Base-by-base conservation (phyloP, 1,139 yeast species). In the Candida glucosophila region DNA sequence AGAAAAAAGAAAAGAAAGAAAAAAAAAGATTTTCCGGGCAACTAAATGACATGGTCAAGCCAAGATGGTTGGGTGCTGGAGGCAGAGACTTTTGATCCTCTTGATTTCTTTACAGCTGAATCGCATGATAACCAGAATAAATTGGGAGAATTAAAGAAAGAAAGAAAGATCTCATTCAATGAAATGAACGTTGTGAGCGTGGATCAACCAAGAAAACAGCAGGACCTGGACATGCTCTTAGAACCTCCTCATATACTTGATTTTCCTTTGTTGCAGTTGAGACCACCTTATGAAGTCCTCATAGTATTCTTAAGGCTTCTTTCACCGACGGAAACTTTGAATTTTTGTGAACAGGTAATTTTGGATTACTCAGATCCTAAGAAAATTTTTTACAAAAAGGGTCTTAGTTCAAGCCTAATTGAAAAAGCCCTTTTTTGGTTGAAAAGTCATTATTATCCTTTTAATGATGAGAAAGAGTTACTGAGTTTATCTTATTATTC, bases 191-290 rank as follows among this genome's bases (percentile, higher is more conserved):
- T 16, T 10, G 14, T 16, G 9, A 16, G 21, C 11, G 14, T 17
- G 9, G 19, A 15, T 14, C n/a, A 18, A 18, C 5, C 13, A 14
- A 12, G 8, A 13, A 11, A 14, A 9, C 15, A 18, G 5, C 14
- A 12, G n/a, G 16, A 20, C 7, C n/a, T n/a, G 39, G 58, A 47
- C 6, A 45, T 41, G 12, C 49, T 43, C 22, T 37, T 47, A 6
- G 41, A 40, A 5, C 68, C 70, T 1, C 39, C 77, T 11, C 83
- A 79, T 39, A 49, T 64, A 0, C 59, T 82, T 6, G 95, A 85
- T 44, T 55, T 85, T 6, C 95, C 95, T 0, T 40, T 50, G 5
- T 37, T 74, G 8, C 49, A 51, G 5, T 41, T 44, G 5, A 40
- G 52, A 18, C 85, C 93, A 1, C 67, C 81, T 0, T 52, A 50